phyloP scores from a whole-genome alignment of 2,329 filamentous ascomycete genomes.

The Ascocoryne sarcoides region DNA sequence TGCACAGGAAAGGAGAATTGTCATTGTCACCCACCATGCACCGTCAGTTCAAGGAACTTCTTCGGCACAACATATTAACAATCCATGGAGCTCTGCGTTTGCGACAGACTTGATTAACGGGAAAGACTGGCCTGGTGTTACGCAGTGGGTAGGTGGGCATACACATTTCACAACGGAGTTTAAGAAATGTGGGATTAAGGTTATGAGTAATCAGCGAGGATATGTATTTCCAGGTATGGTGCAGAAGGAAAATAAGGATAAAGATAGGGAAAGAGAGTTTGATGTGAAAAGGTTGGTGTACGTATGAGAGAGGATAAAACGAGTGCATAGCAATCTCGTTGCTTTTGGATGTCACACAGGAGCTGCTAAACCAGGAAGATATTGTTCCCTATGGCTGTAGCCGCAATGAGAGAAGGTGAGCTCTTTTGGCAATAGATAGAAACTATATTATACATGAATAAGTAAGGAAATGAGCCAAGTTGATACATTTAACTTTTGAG shows the following conservation, averaged over 20 bases:
- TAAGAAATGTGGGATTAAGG: conserved; percentile 22
- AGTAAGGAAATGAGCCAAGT: no score
- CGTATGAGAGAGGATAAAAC: no score
- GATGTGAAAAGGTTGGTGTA: background rate
- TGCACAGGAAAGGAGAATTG: conserved; percentile 27
- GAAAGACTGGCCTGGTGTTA: conserved; percentile 20
- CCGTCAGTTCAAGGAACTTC: conserved; percentile 36
- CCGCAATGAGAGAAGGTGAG: no score
- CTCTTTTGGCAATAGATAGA: no score
- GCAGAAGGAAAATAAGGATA: conserved; percentile 2
- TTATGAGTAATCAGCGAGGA: conserved; percentile 38
- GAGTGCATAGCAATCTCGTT: no score
- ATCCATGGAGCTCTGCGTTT: conserved; percentile 35
- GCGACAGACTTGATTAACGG: conserved; percentile 39
- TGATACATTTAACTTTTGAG: no score
- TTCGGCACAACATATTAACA: conserved; percentile 36
- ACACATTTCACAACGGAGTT: conserved; percentile 37
- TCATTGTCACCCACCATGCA: conserved; percentile 34
- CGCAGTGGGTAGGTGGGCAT: conserved; percentile 37
- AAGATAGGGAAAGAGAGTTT: background rate
- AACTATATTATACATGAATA: no score
- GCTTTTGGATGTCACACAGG: no score
- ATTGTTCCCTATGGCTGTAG: no score
- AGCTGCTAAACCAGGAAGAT: no score
- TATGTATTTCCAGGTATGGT: conserved; percentile 27